Base-by-base conservation (phyloP, 1,139 yeast species). In the Citeromyces hawaiiensis region DNA sequence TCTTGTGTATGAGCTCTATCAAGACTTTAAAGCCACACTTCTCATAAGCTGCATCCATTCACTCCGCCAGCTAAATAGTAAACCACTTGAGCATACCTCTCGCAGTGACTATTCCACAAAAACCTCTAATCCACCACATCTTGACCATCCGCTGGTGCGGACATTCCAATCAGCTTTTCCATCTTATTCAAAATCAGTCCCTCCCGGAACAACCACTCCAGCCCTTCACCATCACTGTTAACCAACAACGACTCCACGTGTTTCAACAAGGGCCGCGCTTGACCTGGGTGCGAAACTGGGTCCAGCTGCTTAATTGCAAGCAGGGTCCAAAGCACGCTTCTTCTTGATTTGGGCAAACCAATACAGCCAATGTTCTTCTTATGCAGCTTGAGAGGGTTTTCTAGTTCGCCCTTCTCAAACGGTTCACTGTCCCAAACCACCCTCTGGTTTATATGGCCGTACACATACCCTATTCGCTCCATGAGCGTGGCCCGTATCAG, bases 241-340 rank as follows among this genome's bases (percentile, higher is more conserved):
- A 23, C 27, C 5, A 23, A 11, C 27, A 23, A 23, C 11, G 27
- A 23, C 27, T 23, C 27, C 11, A 23, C 27, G 4, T 5, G 11
- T 11, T 7, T 23, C 8, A 23, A 11, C 27, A 23, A 23, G 8
- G 27, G 27, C 27, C 27, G 27, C 3, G 27, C 27, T 23, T 34
- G 23, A 13, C 13, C 21, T 1, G 54, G 52, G 13, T 47, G 49
- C 7, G 45, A 39, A 4, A 34, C 40, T 3, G 55, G 52, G 39
- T 63, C 62, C 87, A 95, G 80, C 51, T 82, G 85, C 42, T 73
- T 73, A 4, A 88, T 81, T 0, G 96, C 79, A 19, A 88, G 57
- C 15, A 87, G 57, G 49, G 72, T 70, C 88, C 96, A 88, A 29
- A 88, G 65, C 1, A 86, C 76, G 1, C 91, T 76, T 52, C 85